Evolutionary conservation across 305 asterid genomes (phyloP).

Genomic region (Ruellia speciosa): DNA sequence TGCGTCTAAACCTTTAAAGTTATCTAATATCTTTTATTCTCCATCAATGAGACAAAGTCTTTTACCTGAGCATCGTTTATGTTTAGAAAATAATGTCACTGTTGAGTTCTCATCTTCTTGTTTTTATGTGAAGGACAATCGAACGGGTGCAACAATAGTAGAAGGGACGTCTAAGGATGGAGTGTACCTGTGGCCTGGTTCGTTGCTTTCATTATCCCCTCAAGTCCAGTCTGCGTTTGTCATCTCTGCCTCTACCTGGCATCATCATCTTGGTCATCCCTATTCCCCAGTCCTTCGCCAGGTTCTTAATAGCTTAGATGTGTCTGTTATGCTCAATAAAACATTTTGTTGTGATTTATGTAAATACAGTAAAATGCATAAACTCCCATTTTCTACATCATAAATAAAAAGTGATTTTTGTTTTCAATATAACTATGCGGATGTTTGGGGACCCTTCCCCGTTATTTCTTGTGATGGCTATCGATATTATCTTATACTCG

Average conservation of each 20-base stretch:
- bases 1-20: too few species aligned
- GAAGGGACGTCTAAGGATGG: not conserved
- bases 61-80: not conserved
- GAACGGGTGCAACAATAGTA: conserved; percentile 3
- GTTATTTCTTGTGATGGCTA: conserved; percentile 1
- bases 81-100: not conserved
- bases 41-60: not conserved
- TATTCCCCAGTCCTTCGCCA: not conserved
- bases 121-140: conserved; percentile 13
- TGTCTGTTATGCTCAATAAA: not conserved
- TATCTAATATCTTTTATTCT: not conserved
- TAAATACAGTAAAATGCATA: conserved; percentile 7
- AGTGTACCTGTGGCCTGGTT: not conserved
- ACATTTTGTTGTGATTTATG: not conserved
- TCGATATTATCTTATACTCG: conserved; percentile 2
- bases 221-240: not conserved
- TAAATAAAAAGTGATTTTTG: not conserved
- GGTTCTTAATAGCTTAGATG: not conserved
- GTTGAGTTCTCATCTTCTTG: not conserved
- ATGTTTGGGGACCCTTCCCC: not conserved
- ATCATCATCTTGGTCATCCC: not conserved
- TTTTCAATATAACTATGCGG: not conserved
- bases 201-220: too few species aligned
- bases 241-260: not conserved
- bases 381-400: not conserved